These are phyloP conservation scores for Cajanus cajan DNA, from an alignment of 306 rosid genomes.

Conservation along the genomic window DNA sequence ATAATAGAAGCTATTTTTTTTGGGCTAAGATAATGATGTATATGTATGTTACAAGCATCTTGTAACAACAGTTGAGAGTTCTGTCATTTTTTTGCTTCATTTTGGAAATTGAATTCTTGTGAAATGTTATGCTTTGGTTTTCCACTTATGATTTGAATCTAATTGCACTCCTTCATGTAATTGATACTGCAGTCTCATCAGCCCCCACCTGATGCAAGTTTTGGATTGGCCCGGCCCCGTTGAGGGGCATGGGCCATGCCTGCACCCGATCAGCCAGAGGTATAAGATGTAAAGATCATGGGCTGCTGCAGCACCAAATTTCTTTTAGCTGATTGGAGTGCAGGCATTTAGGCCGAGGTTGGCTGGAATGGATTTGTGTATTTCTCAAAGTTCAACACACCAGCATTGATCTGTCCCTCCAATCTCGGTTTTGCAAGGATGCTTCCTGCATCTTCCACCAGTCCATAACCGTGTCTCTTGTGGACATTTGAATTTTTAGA, in stretches of 20 bases:
- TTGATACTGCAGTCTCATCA: conserved; percentile 77
- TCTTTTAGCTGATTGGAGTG: conserved; percentile 69
- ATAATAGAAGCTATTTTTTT: background rate
- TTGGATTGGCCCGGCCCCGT: conserved; percentile 99
- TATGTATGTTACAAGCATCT: background rate
- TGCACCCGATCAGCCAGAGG: conserved; percentile 69
- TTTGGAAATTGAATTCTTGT: background rate
- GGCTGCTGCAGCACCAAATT: conserved; percentile 34
- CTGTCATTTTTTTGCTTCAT: conserved; percentile 13
- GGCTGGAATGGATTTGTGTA: conserved; percentile 47
- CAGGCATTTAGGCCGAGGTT: conserved; percentile 88
- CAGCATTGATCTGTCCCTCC: conserved; percentile 43
- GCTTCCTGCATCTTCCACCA: conserved; percentile 48
- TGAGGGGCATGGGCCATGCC: conserved; percentile 99
- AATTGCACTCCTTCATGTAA: conserved; percentile 1
- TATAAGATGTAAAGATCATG: conserved; percentile 30
- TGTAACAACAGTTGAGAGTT: background rate
- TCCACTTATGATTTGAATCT: background rate
- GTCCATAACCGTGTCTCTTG: conserved; percentile 37
- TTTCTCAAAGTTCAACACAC: conserved; percentile 26
- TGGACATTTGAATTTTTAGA: conserved; percentile 22
- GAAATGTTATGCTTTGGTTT: background rate
- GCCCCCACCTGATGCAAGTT: conserved; percentile 84
- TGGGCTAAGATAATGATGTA: background rate
- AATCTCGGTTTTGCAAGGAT: conserved; percentile 58